Evolutionary conservation across 2,329 filamentous ascomycete genomes (phyloP).

Genomic region (Alternaria triticina): DNA sequence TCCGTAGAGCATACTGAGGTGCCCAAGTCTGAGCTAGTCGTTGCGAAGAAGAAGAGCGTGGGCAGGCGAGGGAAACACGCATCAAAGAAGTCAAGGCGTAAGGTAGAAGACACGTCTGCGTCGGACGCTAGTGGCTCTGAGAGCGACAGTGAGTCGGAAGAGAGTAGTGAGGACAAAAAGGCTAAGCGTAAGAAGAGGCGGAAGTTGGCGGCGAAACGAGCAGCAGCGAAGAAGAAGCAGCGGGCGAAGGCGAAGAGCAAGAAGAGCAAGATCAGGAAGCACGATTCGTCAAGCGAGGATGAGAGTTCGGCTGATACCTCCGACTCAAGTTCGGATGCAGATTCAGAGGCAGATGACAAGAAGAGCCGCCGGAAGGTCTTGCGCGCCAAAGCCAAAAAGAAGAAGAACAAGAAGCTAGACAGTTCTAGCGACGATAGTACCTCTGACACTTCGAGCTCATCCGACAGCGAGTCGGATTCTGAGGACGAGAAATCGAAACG

Average conservation of each 20-base stretch:
- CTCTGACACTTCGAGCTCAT: constrained; percentile 19
- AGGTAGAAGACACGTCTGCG: constrained; percentile 22
- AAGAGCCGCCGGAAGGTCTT: constrained; percentile 20
- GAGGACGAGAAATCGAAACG: constrained; percentile 24
- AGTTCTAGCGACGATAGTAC: constrained; percentile 25
- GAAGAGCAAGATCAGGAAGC: constrained; percentile 32
- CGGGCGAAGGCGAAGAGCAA: constrained; percentile 32
- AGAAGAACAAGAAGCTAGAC: constrained; percentile 29
- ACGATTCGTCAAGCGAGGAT: constrained; percentile 22
- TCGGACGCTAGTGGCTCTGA: constrained; percentile 31
- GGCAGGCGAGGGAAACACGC: constrained; percentile 18
- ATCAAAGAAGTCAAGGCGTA: constrained; percentile 27
- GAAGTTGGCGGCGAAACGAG: constrained; percentile 18
- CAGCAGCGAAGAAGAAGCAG: constrained; percentile 22
- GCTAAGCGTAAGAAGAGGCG: constrained; percentile 29
- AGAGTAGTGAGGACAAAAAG: constrained; percentile 29
- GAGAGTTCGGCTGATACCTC: constrained; percentile 23
- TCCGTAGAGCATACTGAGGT: constrained; percentile 11
- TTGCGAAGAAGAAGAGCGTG: constrained; percentile 13
- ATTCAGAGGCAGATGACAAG: constrained; percentile 14
- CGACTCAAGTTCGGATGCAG: constrained; percentile 25
- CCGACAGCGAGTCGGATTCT: constrained; percentile 20
- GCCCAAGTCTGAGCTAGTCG: constrained; percentile 6
- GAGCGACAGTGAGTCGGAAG: constrained; percentile 24
- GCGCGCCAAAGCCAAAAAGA: constrained; percentile 31